phyloP scores from a whole-genome alignment of 257 asterid species.

The Primulina eburnea region DNA sequence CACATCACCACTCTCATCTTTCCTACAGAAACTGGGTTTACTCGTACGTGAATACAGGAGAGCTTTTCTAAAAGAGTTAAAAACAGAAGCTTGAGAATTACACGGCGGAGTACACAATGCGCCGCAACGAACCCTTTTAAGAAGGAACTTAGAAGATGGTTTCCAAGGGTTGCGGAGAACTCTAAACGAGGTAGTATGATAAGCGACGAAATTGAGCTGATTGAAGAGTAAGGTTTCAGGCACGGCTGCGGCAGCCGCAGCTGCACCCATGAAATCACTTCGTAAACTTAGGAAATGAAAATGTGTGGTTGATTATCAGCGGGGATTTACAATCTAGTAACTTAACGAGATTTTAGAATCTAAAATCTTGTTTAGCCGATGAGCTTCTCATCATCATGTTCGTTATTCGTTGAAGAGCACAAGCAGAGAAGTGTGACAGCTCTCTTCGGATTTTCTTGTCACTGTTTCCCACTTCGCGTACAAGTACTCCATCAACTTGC shows the following conservation, averaged over 20 bases:
- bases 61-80: conserved; percentile 21
- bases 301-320: neutral
- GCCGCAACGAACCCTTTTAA: conserved; percentile 28
- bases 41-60: conserved; percentile 18
- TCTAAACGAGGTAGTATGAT: conserved; percentile 31
- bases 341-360: neutral
- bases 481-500: too few species aligned
- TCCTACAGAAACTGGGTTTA: conserved; percentile 24
- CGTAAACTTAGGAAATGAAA: neutral
- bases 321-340: too few species aligned
- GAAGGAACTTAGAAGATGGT: conserved; percentile 29
- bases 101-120: conserved; percentile 28
- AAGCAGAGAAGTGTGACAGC: too few species aligned
- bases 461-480: too few species aligned
- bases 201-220: conserved; percentile 27
- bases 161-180: conserved; percentile 29
- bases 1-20: conserved; percentile 18
- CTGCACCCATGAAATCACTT: conserved; percentile 52
- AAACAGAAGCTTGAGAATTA: conserved; percentile 25
- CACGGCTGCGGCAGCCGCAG: conserved; percentile 40
- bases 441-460: too few species aligned
- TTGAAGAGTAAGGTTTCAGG: conserved; percentile 36
- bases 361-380: neutral
- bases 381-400: neutral
- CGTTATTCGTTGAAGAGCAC: neutral